Percentiles rank a stretch among this genome's conserved stretches.
phyloP scores from a whole-genome alignment of 768 basidiomycete genomes.

The Russula virescens region DNA sequence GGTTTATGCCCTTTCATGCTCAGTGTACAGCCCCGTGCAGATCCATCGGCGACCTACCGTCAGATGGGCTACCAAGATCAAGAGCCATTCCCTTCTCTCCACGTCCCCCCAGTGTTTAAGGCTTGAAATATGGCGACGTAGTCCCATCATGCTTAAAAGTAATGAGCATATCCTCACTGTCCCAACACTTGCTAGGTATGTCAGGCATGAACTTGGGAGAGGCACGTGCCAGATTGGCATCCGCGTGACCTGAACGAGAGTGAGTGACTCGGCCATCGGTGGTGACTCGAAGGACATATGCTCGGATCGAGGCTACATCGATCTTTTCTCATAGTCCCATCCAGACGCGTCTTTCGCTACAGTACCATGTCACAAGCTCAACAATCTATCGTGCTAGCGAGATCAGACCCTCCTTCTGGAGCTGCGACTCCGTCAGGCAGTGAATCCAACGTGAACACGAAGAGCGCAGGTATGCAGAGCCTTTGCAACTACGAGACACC shows the following conservation, averaged over 20 bases:
- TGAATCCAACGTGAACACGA: conserved; percentile 29
- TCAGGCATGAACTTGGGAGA: no score
- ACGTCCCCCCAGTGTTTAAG: no score
- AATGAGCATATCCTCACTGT: no score
- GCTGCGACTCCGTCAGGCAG: conserved; percentile 2
- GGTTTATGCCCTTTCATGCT: no score
- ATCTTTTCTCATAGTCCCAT: conserved; percentile 24
- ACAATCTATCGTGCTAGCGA: conserved; percentile 2
- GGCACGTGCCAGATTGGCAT: not conserved
- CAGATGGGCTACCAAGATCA: no score
- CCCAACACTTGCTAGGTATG: no score
- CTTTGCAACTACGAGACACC: not conserved
- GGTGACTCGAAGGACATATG: not conserved
- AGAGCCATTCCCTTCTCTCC: no score
- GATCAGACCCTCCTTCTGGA: conserved; percentile 16
- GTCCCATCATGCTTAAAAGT: no score
- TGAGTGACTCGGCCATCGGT: not conserved
- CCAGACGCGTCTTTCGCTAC: not conserved
- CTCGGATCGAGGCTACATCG: conserved; percentile 26
- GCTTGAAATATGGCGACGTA: no score
- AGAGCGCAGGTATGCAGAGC: conserved; percentile 35
- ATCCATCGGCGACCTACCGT: no score
- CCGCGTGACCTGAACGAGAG: not conserved
- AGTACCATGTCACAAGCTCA: conserved; percentile 25
- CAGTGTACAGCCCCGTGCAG: no score